These are phyloP conservation scores for Paecilomyces sp. DNA, from an alignment of 2,329 filamentous ascomycete genomes.

Conservation along the genomic window DNA sequence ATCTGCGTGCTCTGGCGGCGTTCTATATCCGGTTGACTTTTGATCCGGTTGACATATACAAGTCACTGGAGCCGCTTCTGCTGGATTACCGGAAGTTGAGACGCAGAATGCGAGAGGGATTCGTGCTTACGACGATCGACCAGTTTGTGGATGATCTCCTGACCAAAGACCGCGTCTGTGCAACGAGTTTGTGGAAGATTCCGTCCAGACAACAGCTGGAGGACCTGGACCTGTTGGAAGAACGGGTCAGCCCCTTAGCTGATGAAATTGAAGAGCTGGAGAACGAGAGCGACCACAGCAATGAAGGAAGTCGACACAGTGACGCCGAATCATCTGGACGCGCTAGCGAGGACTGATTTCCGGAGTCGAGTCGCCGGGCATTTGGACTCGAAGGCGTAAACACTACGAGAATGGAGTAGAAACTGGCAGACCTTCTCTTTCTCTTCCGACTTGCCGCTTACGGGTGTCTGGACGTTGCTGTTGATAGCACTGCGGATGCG, in stretches of 20 bases:
- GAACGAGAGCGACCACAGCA: constrained; percentile 12
- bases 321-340: constrained; percentile 7
- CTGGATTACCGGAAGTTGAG: constrained; percentile 78
- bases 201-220: constrained; percentile 74
- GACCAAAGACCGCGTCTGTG: constrained; percentile 82
- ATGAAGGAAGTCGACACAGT: constrained; percentile 10
- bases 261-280: constrained; percentile 46
- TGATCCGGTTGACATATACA: constrained; percentile 72
- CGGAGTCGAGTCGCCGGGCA: background rate
- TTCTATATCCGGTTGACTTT: constrained; percentile 93
- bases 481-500: background rate
- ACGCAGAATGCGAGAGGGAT: constrained; percentile 66
- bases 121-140: constrained; percentile 73
- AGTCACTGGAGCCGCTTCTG: constrained; percentile 71
- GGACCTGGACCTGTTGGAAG: constrained; percentile 81
- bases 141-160: constrained; percentile 91
- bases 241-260: constrained; percentile 73
- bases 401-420: background rate
- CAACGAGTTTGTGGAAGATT: constrained; percentile 87
- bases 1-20: constrained; percentile 77
- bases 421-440: background rate
- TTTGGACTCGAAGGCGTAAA: background rate
- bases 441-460: background rate
- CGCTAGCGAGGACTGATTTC: constrained; percentile 21
- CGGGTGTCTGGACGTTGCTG: background rate